A percentile compares a stretch with the other conserved stretches of the same genome.
These are phyloP conservation scores for Claviceps sp. DNA, from an alignment of 2,329 filamentous ascomycete species.

Conservation along the genomic window DNA sequence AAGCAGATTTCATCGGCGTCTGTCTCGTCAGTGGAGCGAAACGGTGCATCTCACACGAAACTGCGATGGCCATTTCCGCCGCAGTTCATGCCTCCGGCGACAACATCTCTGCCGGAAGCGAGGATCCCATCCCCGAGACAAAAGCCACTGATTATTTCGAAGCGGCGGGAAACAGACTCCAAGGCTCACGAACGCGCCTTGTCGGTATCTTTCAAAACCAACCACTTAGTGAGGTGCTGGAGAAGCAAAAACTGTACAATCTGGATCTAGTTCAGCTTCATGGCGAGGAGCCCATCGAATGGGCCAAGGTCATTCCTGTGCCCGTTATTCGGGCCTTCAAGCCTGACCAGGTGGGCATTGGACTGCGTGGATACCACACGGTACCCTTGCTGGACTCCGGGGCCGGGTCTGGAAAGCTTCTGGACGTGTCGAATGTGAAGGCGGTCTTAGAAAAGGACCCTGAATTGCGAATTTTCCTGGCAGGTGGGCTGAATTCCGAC, in stretches of 20 bases:
- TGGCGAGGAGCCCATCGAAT: slow-evolving; percentile 83
- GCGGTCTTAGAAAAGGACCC: slow-evolving; percentile 51
- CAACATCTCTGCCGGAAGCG: slow-evolving; percentile 22
- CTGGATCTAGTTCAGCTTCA: slow-evolving; percentile 90
- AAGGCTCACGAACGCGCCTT: slow-evolving; percentile 53
- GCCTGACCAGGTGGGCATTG: slow-evolving; percentile 59
- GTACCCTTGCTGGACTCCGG: slow-evolving; percentile 80
- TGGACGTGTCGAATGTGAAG: slow-evolving; percentile 61
- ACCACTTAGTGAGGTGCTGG: slow-evolving; percentile 66
- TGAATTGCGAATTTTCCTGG: slow-evolving; percentile 64
- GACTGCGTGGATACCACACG: slow-evolving; percentile 65
- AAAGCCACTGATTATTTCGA: slow-evolving; percentile 58
- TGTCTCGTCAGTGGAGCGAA: slow-evolving; percentile 75
- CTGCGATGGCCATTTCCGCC: slow-evolving; percentile 67
- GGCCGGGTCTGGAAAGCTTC: slow-evolving; percentile 64
- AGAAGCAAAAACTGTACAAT: slow-evolving; percentile 59
- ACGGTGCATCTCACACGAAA: slow-evolving; percentile 66
- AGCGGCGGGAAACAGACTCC: slow-evolving; percentile 32
- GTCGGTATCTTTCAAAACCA: slow-evolving; percentile 95
- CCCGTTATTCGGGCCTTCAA: slow-evolving; percentile 82
- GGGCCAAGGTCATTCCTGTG: slow-evolving; percentile 78
- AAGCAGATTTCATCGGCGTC: slow-evolving; percentile 86
- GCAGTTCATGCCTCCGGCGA: slow-evolving; percentile 57
- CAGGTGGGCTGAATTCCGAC: slow-evolving; percentile 68
- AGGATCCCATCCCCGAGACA: slow-evolving; percentile 15